Evolutionary conservation across 257 asterid species (phyloP).

Genomic region (Plantago elongata): DNA sequence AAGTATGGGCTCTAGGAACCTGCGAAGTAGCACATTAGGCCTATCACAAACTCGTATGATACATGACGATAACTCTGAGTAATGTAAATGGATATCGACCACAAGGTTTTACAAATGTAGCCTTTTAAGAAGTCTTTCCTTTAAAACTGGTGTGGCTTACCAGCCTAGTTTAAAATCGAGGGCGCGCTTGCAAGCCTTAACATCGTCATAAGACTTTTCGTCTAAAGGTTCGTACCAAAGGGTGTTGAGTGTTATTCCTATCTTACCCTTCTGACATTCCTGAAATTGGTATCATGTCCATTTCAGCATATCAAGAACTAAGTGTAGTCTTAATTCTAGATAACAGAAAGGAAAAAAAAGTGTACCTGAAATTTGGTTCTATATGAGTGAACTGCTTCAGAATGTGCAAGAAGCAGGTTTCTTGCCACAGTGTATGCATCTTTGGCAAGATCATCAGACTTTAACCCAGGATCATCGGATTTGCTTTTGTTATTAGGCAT

Average conservation of each 20-base stretch:
- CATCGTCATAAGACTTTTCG: conserved; percentile 17
- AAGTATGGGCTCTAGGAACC: conserved; percentile 35
- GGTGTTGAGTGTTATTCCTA: conserved; percentile 41
- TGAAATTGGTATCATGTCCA: not conserved
- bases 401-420: conserved; percentile 41
- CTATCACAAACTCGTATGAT: not conserved
- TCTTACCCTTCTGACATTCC: conserved; percentile 44
- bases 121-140: not conserved
- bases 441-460: conserved; percentile 21
- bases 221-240: conserved; percentile 46
- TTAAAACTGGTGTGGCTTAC: not conserved
- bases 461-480: not conserved
- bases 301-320: not conserved
- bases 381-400: conserved; percentile 36
- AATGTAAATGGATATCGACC: too few species aligned
- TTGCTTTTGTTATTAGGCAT: not conserved
- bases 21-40: conserved; percentile 7
- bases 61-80: not conserved
- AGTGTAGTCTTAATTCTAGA: not conserved
- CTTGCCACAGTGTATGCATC: conserved; percentile 50
- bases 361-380: conserved; percentile 33
- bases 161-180: conserved; percentile 35
- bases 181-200: conserved; percentile 31
- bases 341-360: not conserved
- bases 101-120: too few species aligned